phyloP scores from a whole-genome alignment of 352 stramenopile species.

The Phytophthora sp. region DNA sequence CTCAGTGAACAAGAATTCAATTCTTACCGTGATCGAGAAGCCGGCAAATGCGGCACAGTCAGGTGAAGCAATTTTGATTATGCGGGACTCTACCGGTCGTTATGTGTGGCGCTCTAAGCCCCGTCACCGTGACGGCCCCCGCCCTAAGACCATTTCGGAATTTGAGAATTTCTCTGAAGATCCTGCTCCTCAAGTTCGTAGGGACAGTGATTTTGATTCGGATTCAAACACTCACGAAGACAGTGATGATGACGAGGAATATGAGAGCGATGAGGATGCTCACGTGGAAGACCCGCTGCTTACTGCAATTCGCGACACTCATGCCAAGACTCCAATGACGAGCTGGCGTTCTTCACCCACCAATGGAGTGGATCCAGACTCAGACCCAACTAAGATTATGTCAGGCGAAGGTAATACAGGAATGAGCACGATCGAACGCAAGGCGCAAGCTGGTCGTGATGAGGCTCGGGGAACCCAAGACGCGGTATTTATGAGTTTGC shows the following conservation, averaged over 20 bases:
- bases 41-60: conserved; percentile 42
- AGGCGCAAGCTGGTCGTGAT: conserved; percentile 58
- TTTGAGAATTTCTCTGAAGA: conserved; percentile 71
- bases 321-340: conserved; percentile 68
- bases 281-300: conserved; percentile 58
- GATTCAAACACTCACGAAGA: conserved; percentile 25
- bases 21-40: conserved; percentile 86
- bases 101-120: conserved; percentile 85
- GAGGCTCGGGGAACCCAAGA: conserved; percentile 65
- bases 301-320: conserved; percentile 63
- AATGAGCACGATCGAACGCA: conserved; percentile 71
- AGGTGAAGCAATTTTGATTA: conserved; percentile 74
- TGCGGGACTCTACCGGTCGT: conserved; percentile 76
- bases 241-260: conserved; percentile 39
- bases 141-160: conserved; percentile 58
- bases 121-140: conserved; percentile 60
- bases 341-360: conserved; percentile 61
- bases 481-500: conserved; percentile 68
- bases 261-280: conserved; percentile 38
- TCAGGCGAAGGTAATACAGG: conserved; percentile 77
- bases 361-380: conserved; percentile 10
- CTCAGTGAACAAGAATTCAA: conserved; percentile 78
- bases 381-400: conserved; percentile 39
- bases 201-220: conserved; percentile 31
- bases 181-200: conserved; percentile 1